Conservation (phyloP, 768 basidiomycete genomes). For the Exidia glandulosa region DNA sequence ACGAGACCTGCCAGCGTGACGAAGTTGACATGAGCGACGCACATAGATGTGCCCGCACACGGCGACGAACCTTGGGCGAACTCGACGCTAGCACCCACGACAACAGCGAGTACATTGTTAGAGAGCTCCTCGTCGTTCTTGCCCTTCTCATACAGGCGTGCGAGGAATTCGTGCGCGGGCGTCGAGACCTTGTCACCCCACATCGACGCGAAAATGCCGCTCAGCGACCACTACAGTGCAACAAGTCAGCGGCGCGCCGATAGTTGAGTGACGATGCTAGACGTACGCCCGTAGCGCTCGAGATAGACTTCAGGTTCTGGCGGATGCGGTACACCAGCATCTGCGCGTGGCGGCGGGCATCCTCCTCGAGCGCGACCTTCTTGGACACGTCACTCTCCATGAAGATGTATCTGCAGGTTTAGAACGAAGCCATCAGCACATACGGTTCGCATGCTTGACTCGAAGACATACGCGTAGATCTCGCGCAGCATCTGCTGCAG, state of each 20-base stretch:
- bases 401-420: conserved; percentile 25
- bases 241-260: too few species aligned
- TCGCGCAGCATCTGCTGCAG: conserved; percentile 42
- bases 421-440: too few species aligned
- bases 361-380: conserved; percentile 23
- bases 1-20: conserved; percentile 43
- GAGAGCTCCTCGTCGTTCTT: conserved; percentile 28
- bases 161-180: background rate
- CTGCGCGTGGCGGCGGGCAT: conserved; percentile 16
- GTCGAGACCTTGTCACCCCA: background rate
- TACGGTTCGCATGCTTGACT: too few species aligned
- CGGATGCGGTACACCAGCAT: conserved; percentile 16
- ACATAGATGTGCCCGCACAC: conserved; percentile 24
- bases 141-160: conserved; percentile 7
- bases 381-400: conserved; percentile 18
- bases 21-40: conserved; percentile 15
- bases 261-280: too few species aligned
- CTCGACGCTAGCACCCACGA: conserved; percentile 19
- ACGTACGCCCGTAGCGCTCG: conserved; percentile 1
- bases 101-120: conserved; percentile 38
- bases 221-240: conserved; percentile 25
- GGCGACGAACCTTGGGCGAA: conserved; percentile 19
- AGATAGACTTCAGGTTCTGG: conserved; percentile 11
- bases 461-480: conserved; percentile 15
- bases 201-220: conserved; percentile 5